Percentiles rank a stretch among this genome's conserved stretches.
Evolutionary conservation across 2,329 filamentous ascomycete genomes (phyloP).

Genomic region (Exophiala sp.): DNA sequence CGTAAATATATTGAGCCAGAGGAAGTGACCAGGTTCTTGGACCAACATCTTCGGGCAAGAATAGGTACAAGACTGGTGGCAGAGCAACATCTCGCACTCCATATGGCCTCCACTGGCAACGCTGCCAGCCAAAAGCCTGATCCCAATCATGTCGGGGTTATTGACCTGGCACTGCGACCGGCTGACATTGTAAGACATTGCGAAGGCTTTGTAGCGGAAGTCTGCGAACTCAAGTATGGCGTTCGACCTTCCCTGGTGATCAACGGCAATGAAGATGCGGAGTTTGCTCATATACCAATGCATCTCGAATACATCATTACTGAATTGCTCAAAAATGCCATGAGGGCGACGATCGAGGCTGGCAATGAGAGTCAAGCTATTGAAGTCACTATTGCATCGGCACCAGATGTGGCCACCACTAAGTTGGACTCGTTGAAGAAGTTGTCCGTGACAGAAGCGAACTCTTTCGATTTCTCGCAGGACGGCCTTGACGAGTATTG

Average conservation of each 20-base stretch:
- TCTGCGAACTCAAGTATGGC: conserved; percentile 94
- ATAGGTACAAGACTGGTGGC: conserved; percentile 93
- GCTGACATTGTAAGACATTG: conserved; percentile 78
- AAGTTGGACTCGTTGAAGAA: conserved; percentile 27
- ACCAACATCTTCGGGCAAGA: conserved; percentile 86
- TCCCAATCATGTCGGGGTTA: conserved; percentile 82
- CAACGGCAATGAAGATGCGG: conserved; percentile 80
- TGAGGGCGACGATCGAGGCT: conserved; percentile 85
- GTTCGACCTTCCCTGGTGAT: conserved; percentile 76
- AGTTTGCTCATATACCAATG: conserved; percentile 89
- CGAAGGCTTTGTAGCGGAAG: conserved; percentile 87
- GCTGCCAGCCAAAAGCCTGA: conserved; percentile 45
- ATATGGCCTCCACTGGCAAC: conserved; percentile 70
- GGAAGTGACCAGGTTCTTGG: conserved; percentile 87
- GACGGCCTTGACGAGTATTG: conserved; percentile 28
- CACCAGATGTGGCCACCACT: conserved; percentile 49
- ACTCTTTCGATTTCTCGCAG: conserved; percentile 26
- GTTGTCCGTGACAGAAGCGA: conserved; percentile 23
- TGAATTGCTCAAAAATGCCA: conserved; percentile 93
- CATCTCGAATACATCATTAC: conserved; percentile 98
- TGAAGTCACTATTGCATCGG: conserved; percentile 83
- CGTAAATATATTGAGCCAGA: conserved; percentile 78
- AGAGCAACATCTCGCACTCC: conserved; percentile 93
- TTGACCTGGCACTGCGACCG: conserved; percentile 83
- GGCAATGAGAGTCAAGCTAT: conserved; percentile 76